phyloP scores from a whole-genome alignment of 208 protist species.

The Acanthamoeba culbertsoni region DNA sequence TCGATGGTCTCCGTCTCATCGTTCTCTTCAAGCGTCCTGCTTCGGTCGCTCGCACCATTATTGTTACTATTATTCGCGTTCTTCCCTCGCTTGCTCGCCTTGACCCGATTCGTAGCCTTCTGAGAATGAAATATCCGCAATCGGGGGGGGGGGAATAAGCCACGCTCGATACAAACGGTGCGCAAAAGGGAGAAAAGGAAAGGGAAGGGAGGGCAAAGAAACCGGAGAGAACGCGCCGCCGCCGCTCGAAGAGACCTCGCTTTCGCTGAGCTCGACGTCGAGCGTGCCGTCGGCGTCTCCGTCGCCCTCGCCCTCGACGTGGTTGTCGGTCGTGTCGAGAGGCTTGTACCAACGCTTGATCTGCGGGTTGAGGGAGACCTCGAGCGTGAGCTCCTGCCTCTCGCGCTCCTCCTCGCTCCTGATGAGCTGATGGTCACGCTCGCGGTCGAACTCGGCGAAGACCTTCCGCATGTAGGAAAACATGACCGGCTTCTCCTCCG shows the following conservation, averaged over 20 bases:
- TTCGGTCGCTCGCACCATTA: neutral
- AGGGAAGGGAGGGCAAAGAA: no score
- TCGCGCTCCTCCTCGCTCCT: neutral
- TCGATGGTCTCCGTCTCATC: no score
- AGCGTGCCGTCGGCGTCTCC: neutral
- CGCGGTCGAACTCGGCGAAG: slow-evolving; percentile 11
- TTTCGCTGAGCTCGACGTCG: neutral
- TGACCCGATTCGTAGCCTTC: no score
- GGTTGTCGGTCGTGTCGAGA: slow-evolving; percentile 28
- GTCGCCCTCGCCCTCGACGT: slow-evolving; percentile 39
- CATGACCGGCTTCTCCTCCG: slow-evolving; percentile 29
- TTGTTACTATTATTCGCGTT: neutral
- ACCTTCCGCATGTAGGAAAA: slow-evolving; percentile 34
- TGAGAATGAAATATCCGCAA: no score
- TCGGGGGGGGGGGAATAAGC: no score
- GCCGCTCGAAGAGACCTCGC: no score
- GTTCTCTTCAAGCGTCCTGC: neutral
- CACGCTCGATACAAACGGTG: no score
- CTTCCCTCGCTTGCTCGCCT: no score
- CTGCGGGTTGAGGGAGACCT: slow-evolving; percentile 4
- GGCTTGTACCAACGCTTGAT: slow-evolving; percentile 35
- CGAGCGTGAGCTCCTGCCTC: slow-evolving; percentile 1
- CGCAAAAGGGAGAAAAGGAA: no score
- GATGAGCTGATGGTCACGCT: neutral
- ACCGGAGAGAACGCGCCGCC: no score